phyloP scores from a whole-genome alignment of 371 early-diverging fungal species.

The Parasitella parasitica region DNA sequence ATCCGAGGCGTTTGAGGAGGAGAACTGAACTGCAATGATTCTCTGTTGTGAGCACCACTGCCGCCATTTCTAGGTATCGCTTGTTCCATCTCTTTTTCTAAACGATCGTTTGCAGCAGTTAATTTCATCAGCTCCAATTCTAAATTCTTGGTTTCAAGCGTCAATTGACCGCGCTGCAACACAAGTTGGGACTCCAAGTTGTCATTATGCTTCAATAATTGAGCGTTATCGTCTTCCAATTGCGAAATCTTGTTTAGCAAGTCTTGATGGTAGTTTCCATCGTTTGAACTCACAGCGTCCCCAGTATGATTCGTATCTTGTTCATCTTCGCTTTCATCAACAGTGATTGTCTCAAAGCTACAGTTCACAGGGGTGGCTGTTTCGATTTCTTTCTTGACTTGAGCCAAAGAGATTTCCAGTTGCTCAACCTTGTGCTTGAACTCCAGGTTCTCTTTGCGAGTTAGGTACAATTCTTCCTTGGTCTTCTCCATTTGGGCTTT shows the following conservation, averaged over 20 bases:
- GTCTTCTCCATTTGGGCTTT: conserved; percentile 8
- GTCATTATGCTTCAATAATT: conserved; percentile 33
- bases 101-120: conserved; percentile 47
- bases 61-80: conserved; percentile 33
- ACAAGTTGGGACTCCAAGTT: conserved; percentile 44
- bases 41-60: conserved; percentile 13
- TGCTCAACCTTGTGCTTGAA: background rate
- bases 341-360: background rate
- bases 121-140: conserved; percentile 46
- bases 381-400: background rate
- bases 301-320: background rate
- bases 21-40: conserved; percentile 28
- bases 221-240: conserved; percentile 38
- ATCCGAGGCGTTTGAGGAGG: conserved; percentile 46
- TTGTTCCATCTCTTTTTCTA: conserved; percentile 53
- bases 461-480: background rate
- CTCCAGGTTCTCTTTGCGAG: conserved; percentile 12
- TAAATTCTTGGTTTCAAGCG: conserved; percentile 41
- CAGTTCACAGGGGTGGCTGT: background rate
- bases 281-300: background rate
- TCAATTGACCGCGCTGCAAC: conserved; percentile 35
- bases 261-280: conserved; percentile 20
- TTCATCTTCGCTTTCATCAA: background rate
- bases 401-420: conserved; percentile 2
- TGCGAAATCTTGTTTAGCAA: conserved; percentile 24